A percentile compares a stretch with the other conserved stretches of the same genome.
These are phyloP conservation scores for Rhodamnia rubescens DNA, from an alignment of 345 rosid genomes.

Conservation along the genomic window DNA sequence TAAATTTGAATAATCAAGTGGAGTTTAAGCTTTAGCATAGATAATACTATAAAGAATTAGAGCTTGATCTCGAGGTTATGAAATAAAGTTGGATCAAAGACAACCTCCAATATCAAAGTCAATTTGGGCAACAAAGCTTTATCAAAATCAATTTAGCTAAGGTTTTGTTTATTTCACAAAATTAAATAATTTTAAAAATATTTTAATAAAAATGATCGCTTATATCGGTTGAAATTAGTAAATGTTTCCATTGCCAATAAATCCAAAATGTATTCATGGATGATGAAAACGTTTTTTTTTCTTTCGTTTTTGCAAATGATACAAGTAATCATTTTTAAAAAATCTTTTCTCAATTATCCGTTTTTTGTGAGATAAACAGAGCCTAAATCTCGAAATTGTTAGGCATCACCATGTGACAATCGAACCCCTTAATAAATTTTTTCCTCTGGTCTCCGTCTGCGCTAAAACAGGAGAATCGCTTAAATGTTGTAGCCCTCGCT, in stretches of 20 bases:
- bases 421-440: not conserved
- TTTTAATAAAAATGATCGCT: not conserved
- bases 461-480: not conserved
- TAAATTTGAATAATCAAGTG: not conserved
- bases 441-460: not conserved
- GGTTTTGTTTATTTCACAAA: fast-evolving
- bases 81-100: not conserved
- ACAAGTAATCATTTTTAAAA: not conserved
- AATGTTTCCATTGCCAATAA: not conserved
- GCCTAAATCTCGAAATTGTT: not conserved
- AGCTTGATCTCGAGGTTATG: not conserved
- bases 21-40: not conserved
- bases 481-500: not conserved
- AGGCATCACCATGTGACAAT: not conserved
- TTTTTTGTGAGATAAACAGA: fast-evolving
- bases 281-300: not conserved
- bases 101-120: not conserved
- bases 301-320: not conserved
- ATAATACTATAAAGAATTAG: not conserved
- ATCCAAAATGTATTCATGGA: not conserved
- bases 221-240: not conserved
- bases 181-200: not conserved
- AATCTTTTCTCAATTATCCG: not conserved
- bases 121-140: not conserved
- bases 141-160: not conserved